A percentile compares a stretch with the other conserved stretches of the same genome.
Evolutionary conservation across 129 eudicot genomes (phyloP).

Genomic region (Daucus carota): DNA sequence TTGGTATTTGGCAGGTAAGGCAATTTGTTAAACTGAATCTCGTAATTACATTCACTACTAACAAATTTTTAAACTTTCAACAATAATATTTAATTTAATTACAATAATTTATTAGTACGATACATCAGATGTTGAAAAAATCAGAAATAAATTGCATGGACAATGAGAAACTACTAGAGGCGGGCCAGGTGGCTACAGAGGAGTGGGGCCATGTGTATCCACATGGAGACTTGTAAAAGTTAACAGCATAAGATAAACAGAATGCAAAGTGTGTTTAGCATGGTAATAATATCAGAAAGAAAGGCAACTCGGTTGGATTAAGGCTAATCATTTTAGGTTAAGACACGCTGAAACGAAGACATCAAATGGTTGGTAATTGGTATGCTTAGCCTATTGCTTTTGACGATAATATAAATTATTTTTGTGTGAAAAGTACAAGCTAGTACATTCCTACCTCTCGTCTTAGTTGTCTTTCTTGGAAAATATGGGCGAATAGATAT

Average conservation of each 20-base stretch:
- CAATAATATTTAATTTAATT: too few relatives aligned
- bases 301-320: background rate
- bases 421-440: background rate
- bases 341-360: background rate
- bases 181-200: too few relatives aligned
- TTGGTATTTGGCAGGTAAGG: too few relatives aligned
- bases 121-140: too few relatives aligned
- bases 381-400: background rate
- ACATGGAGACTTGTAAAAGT: background rate
- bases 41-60: too few relatives aligned
- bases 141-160: too few relatives aligned
- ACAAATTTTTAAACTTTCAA: too few relatives aligned
- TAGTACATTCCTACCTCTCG: background rate
- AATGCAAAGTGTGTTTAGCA: background rate
- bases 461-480: background rate
- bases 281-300: background rate
- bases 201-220: background rate
- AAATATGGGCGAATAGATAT: background rate
- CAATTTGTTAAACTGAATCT: too few relatives aligned
- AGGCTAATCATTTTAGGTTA: too few relatives aligned
- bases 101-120: too few relatives aligned
- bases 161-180: background rate
- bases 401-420: background rate
- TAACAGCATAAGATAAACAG: background rate
- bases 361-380: background rate